These are phyloP conservation scores for Edaphochlamys debaryana DNA, from an alignment of 139 green algal species.

Conservation along the genomic window DNA sequence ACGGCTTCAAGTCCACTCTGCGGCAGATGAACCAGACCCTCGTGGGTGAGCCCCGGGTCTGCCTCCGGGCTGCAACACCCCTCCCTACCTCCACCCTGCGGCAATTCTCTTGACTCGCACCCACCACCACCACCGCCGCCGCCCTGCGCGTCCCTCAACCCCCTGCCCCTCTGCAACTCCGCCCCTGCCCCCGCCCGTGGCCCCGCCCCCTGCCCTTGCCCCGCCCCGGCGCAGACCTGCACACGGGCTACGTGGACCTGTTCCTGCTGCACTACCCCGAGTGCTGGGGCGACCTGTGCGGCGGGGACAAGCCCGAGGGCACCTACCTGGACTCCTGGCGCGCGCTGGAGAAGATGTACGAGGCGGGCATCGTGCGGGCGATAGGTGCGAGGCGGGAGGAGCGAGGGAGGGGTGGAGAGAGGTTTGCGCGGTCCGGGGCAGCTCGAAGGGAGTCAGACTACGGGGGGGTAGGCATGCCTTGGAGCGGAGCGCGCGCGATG, in stretches of 20 bases:
- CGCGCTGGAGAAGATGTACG: conserved; percentile 70
- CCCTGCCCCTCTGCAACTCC: conserved; percentile 34
- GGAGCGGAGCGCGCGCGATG: too few species aligned
- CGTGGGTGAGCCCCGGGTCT: too few species aligned
- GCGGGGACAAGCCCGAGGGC: conserved; percentile 11
- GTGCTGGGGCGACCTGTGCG: conserved; percentile 76
- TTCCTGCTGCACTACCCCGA: conserved; percentile 89
- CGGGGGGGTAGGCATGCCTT: too few species aligned
- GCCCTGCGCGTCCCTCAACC: background rate
- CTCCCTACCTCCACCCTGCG: too few species aligned
- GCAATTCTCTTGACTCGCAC: too few species aligned
- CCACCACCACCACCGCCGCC: too few species aligned
- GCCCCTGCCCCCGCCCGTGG: too few species aligned
- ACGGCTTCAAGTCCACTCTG: conserved; percentile 61
- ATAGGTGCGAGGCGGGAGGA: conserved; percentile 57
- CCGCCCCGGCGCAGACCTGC: conserved; percentile 55
- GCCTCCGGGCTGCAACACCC: too few species aligned
- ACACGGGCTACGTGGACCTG: conserved; percentile 78
- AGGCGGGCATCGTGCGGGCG: conserved; percentile 51
- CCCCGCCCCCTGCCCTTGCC: too few species aligned
- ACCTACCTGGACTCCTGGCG: conserved; percentile 78
- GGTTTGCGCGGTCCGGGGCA: too few species aligned
- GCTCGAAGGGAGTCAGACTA: too few species aligned
- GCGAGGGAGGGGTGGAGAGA: background rate
- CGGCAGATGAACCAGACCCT: too few species aligned